A percentile compares a stretch with the other conserved stretches of the same genome.
phyloP scores from a whole-genome alignment of 768 basidiomycete species.

The Gautieria morchelliformis region DNA sequence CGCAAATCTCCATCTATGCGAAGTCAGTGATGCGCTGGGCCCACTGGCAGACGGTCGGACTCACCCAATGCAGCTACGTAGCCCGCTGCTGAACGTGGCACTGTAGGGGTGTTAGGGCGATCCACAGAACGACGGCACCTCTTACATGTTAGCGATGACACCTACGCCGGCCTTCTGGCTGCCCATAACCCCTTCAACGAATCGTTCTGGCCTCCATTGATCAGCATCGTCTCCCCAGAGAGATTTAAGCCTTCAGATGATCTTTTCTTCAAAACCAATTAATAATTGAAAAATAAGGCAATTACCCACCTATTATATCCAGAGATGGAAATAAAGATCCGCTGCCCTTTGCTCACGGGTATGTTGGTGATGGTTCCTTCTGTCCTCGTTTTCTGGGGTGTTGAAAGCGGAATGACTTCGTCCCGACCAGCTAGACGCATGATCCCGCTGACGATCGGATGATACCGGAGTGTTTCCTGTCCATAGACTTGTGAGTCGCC shows the following conservation, averaged over 20 bases:
- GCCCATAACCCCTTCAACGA: constrained; percentile 12
- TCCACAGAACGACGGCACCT: background rate
- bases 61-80: constrained; percentile 4
- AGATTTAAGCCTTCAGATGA: too few species aligned
- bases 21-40: background rate
- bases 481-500: background rate
- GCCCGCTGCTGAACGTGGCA: background rate
- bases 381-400: constrained; percentile 19
- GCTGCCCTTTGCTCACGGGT: constrained; percentile 14
- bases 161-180: constrained; percentile 14
- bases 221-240: constrained; percentile 23
- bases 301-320: constrained; percentile 22
- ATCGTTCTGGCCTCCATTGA: constrained; percentile 21
- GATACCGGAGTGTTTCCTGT: constrained; percentile 23
- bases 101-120: background rate
- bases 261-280: constrained; percentile 23
- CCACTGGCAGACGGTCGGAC: background rate
- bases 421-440: constrained; percentile 19
- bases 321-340: constrained; percentile 10
- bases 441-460: constrained; percentile 22
- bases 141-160: constrained; percentile 14
- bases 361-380: constrained; percentile 15
- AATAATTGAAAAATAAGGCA: background rate
- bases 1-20: background rate
- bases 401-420: constrained; percentile 24